A percentile compares a stretch with the other conserved stretches of the same genome.
These are phyloP conservation scores for Prunus yedoensis DNA, from an alignment of 331 rosid species.

Conservation along the genomic window DNA sequence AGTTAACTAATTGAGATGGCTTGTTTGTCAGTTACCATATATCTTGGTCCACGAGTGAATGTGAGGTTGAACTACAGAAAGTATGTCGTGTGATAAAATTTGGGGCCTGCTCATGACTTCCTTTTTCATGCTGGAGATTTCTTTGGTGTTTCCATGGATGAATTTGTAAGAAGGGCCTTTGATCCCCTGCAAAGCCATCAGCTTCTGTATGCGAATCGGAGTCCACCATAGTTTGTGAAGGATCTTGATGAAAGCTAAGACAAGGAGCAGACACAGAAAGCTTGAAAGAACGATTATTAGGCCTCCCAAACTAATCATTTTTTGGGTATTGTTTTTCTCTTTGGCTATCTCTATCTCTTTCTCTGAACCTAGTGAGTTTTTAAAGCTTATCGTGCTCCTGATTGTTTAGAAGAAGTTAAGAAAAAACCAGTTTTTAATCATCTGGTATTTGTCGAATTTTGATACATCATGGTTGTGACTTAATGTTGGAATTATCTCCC, in stretches of 20 bases:
- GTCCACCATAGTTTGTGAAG: too few species aligned
- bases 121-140: neutral
- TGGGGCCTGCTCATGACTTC: neutral
- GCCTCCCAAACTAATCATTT: neutral
- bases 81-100: neutral
- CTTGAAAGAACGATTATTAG: neutral
- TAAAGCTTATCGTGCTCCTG: too few species aligned
- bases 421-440: too few species aligned
- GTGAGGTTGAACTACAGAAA: neutral
- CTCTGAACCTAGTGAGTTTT: too few species aligned
- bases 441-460: too few species aligned
- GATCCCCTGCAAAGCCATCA: neutral
- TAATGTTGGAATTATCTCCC: too few species aligned
- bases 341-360: too few species aligned
- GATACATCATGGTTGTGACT: too few species aligned
- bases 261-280: neutral
- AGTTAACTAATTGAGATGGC: neutral
- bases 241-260: neutral
- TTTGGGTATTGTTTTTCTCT: neutral
- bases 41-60: neutral
- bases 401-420: too few species aligned
- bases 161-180: neutral
- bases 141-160: too few species aligned
- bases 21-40: neutral
- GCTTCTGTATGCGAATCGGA: neutral